Percentiles rank a stretch among this genome's conserved stretches.
Evolutionary conservation across 2,329 filamentous ascomycete species (phyloP).

Genomic region (Gnomoniopsis smithogilvyi): DNA sequence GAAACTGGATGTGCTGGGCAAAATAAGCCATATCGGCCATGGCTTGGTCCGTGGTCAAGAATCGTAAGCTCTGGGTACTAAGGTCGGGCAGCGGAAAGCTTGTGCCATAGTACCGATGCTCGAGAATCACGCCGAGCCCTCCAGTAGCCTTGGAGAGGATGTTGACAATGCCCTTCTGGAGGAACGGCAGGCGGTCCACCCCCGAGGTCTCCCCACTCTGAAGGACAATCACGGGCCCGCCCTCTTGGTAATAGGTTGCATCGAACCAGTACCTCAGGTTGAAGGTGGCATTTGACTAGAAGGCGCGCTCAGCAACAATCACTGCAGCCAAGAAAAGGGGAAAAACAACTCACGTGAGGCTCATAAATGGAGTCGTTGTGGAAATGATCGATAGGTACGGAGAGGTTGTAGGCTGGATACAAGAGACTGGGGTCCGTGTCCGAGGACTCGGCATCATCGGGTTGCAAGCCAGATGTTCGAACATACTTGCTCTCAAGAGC

Average conservation of each 20-base stretch:
- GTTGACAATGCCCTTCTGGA: constrained; percentile 75
- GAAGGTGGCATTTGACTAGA: constrained; percentile 56
- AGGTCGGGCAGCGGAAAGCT: constrained; percentile 69
- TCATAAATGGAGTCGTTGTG: constrained; percentile 75
- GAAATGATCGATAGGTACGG: constrained; percentile 72
- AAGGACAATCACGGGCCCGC: constrained; percentile 79
- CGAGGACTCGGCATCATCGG: background rate
- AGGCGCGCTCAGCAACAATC: background rate
- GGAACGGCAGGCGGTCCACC: constrained; percentile 59
- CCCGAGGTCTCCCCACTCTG: constrained; percentile 68
- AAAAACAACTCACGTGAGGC: constrained; percentile 50
- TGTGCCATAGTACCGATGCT: constrained; percentile 83
- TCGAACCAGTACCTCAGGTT: constrained; percentile 82
- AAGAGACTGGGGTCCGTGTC: constrained; percentile 15
- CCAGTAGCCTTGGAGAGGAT: constrained; percentile 67
- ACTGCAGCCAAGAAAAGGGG: background rate
- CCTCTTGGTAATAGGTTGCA: constrained; percentile 67
- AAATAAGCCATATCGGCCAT: constrained; percentile 81
- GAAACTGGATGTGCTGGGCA: constrained; percentile 67
- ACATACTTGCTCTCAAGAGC: constrained; percentile 2
- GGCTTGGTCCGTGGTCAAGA: constrained; percentile 79
- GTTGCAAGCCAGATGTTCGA: background rate
- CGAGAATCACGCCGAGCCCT: constrained; percentile 76
- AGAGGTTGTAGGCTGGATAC: constrained; percentile 39
- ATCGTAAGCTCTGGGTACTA: constrained; percentile 67